Evolutionary conservation across 2,329 filamentous ascomycete genomes (phyloP), one percentile per base, ranked within the genome.

Genomic region (Paracorniculantispora psalliotae): DNA sequence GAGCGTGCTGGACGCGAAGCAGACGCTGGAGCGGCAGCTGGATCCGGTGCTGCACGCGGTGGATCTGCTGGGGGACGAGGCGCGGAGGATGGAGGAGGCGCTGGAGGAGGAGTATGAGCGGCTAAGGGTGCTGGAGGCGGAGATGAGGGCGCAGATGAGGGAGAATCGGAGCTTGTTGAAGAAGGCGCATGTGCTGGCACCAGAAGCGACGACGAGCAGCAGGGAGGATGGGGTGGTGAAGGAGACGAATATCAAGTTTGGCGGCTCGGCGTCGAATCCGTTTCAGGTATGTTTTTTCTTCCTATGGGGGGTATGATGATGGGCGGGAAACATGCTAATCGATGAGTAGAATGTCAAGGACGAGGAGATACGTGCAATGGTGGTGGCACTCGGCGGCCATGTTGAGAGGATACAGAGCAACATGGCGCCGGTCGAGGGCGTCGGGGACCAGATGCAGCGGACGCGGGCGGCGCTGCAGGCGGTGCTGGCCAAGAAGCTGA

Each of bases 21-120:
- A 77, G 59, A 71, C 71, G 9, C 70, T 88, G 26, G 82, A 88
- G 67, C 74, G 74, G 61, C 79, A 81, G 71, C 79, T 90, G 5
- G 85, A 83, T 17, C 84, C 86, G 1, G 74, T 82, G 21, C 72
- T 86, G 44, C 86, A 90, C 70, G 79, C 83, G 4, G 81, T 88
- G 25, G 79, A 82, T 63, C 72, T 90, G 48, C 75, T 91, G 33
- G 73, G 74, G 57, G 74, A 77, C 28, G 86, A 89, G 69, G 80
- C 82, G 63, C 78, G 77, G 61, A 77, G 77, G 64, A 79, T 87
- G 58, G 79, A 86, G 71, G 71, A 67, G 33, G 77, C 79, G 62
- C 73, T 89, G 48, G 81, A 84, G 62, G 69, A 69, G 30, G 85
- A 88, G 59, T 82, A 85, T 64, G 75, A 76, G 54, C 65, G 69